phyloP scores from a whole-genome alignment of 1,139 yeast species.

The Candida neerlandica region DNA sequence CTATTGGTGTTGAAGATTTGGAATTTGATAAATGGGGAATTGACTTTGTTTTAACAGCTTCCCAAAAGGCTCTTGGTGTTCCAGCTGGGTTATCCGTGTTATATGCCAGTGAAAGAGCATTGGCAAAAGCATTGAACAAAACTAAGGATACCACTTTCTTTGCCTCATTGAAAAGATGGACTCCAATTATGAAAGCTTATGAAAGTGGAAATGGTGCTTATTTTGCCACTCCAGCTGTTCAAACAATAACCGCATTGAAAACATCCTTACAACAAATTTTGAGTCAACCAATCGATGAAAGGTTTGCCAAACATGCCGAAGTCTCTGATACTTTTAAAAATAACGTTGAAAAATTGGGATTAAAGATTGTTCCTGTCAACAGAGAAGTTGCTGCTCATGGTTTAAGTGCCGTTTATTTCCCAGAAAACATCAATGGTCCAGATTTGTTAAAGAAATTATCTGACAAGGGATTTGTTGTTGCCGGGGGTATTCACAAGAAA shows the following conservation, averaged over 20 bases:
- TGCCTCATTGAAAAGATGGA: slow-evolving; percentile 82
- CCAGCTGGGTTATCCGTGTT: slow-evolving; percentile 90
- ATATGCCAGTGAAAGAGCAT: slow-evolving; percentile 75
- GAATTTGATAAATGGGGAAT: slow-evolving; percentile 90
- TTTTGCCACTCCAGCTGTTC: slow-evolving; percentile 94
- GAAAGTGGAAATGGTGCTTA: slow-evolving; percentile 82
- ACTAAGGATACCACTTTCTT: slow-evolving; percentile 62
- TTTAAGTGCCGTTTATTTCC: slow-evolving; percentile 83
- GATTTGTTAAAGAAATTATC: slow-evolving; percentile 59
- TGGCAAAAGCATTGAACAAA: slow-evolving; percentile 59
- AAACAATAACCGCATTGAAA: slow-evolving; percentile 78
- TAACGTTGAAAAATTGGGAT: slow-evolving; percentile 56
- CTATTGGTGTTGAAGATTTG: slow-evolving; percentile 84
- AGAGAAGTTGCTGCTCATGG: slow-evolving; percentile 80
- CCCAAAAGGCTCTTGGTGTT: slow-evolving; percentile 94
- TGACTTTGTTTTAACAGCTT: slow-evolving; percentile 86
- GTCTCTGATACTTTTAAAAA: slow-evolving; percentile 70
- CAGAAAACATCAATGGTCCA: slow-evolving; percentile 70
- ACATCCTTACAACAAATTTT: slow-evolving; percentile 77
- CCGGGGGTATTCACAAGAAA: slow-evolving; percentile 89
- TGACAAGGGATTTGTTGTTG: slow-evolving; percentile 73
- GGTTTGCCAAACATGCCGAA: slow-evolving; percentile 64
- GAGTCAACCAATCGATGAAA: slow-evolving; percentile 54
- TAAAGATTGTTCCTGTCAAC: slow-evolving; percentile 66
- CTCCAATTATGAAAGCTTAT: slow-evolving; percentile 85